These are phyloP conservation scores for Chytridium lagenaria DNA, from an alignment of 371 early-diverging fungal species.

Conservation along the genomic window DNA sequence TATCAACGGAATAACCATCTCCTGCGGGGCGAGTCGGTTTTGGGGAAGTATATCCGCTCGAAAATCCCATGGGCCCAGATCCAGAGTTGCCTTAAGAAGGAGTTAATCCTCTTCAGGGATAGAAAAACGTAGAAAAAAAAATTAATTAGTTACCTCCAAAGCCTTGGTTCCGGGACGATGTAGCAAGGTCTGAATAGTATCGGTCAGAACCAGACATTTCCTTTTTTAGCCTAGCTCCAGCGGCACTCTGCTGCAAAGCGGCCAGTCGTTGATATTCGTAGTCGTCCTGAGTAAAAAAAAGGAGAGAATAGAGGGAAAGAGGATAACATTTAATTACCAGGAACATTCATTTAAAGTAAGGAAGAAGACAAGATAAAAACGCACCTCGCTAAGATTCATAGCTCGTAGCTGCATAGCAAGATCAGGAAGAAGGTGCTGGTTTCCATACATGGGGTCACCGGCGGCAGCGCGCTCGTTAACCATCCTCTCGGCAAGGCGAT, in stretches of 20 bases:
- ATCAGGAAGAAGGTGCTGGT: slow-evolving; percentile 71
- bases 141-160: slow-evolving; percentile 2
- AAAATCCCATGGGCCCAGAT: not conserved
- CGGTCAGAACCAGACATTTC: not conserved
- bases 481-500: slow-evolving; percentile 21
- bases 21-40: not conserved
- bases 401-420: slow-evolving; percentile 26
- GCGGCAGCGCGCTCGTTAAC: slow-evolving; percentile 45
- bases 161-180: not conserved
- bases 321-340: not conserved
- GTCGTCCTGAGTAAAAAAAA: not conserved
- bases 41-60: slow-evolving; percentile 1
- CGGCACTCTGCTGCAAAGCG: not conserved
- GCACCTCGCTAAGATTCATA: slow-evolving; percentile 28
- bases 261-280: slow-evolving; percentile 1
- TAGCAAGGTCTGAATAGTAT: not conserved
- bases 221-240: not conserved
- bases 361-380: no score
- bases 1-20: not conserved
- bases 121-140: not conserved
- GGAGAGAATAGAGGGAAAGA: not conserved
- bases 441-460: slow-evolving; percentile 73
- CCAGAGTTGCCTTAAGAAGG: not conserved
- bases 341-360: no score
- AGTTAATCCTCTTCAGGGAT: not conserved